Base-by-base conservation (phyloP, 164 flowering plant genomes). In the Vitis labrusca region DNA sequence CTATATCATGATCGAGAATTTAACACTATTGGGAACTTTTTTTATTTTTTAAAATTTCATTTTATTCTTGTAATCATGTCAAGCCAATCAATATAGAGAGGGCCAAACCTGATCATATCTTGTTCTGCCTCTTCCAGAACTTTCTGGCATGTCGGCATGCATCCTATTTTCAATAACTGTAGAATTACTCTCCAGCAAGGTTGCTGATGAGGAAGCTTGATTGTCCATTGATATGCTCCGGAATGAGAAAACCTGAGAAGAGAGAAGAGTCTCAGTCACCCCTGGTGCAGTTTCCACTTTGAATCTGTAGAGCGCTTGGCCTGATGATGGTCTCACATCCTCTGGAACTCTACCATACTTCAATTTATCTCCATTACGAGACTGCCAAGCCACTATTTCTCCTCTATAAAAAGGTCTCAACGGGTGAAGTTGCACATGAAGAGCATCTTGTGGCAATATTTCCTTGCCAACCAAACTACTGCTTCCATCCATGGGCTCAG, bases 321-420 rank as follows among this genome's bases (percentile, higher is more conserved):
- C 97, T 23, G 96, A 88, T 66, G 91, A 87, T 55, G 98, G 97
- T 77, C 91, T 86, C 61, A 85, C 94, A 84, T 95, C 89, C 71
- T 86, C 93, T 17, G 88, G 89, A 79, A 95, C 91, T 75, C 90
- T 86, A 51, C 99, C 99, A 73, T 95, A 95, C 78, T 84, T 93
- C 82, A 95, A 76, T 74, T 88, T 95, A 63, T 93, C 94, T 66
- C 97, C 97, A 73, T 83, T 87, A 77, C 85, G 85, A 64, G 82
- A 73, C 65, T 89, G 83, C 97, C 97, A 95, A 63, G 99, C 99
- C 72, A 95, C 92, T 77, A 93, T 82, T 76, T 95, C 99, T 64
- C 99, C 99, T 52, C 68, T 73, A 73, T 93, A 95, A 73, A 93
- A 95, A 14, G 99, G 99, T 69, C 99, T 85, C 72, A 93, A 73